Percentiles rank a stretch among this genome's conserved stretches.
These are phyloP conservation scores for Fragaria nilgerrensis DNA, from an alignment of 306 rosid species.

Conservation along the genomic window DNA sequence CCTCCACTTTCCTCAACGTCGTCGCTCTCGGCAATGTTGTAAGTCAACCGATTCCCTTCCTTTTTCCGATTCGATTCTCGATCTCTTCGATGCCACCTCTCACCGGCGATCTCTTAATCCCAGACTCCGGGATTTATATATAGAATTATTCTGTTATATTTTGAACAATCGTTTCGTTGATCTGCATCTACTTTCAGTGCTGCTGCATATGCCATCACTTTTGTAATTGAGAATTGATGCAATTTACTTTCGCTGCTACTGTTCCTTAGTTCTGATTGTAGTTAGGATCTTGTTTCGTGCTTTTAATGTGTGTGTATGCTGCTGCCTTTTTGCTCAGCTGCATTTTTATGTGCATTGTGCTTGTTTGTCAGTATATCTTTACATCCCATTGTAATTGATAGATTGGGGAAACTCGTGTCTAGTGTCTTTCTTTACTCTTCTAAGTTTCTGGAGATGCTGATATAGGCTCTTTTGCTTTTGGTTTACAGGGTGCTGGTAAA, in stretches of 20 bases:
- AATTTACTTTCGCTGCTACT: neutral
- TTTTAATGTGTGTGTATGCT: neutral
- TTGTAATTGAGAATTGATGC: neutral
- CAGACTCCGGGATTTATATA: neutral
- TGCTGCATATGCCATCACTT: neutral
- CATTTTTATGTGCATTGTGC: neutral
- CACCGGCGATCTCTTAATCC: constrained; percentile 26
- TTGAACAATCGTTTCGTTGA: neutral
- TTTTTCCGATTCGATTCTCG: constrained; percentile 1
- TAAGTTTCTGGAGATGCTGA: neutral
- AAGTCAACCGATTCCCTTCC: constrained; percentile 34
- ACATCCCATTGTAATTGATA: neutral
- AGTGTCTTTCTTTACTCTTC: neutral
- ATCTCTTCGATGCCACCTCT: neutral
- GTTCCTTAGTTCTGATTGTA: neutral
- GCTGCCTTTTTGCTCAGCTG: neutral
- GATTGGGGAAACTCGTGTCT: neutral
- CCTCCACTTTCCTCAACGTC: constrained; percentile 85
- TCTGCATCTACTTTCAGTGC: constrained; percentile 10
- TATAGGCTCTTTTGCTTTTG: neutral
- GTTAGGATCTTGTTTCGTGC: neutral
- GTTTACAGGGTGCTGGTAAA: constrained; percentile 84
- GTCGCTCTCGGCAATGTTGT: constrained; percentile 97
- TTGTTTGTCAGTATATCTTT: neutral
- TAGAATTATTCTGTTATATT: neutral